A percentile compares a stretch with the other conserved stretches of the same genome.
Conservation (phyloP, 225 moss, liverwort and hornwort species). For the Pseudoscleropodium purum region DNA sequence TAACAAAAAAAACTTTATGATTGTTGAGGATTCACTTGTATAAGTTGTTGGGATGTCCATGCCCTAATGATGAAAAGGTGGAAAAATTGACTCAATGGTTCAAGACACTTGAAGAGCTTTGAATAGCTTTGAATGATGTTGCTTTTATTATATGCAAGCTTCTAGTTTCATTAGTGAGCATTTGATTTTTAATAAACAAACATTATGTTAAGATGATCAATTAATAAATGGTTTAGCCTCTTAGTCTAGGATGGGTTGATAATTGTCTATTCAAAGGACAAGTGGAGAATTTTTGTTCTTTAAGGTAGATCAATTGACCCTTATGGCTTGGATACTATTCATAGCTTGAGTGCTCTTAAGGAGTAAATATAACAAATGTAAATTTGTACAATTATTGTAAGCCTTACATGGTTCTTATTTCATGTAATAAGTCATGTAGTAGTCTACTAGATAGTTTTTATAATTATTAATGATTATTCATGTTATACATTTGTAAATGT, state of each 20-base stretch:
- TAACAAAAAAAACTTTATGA: no score
- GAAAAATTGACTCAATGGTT: neutral
- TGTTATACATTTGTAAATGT: no score
- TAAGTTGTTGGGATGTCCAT: no score
- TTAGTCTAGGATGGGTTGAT: rapidly evolving
- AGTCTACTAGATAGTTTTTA: no score
- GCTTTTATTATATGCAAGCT: neutral
- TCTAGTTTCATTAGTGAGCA: no score
- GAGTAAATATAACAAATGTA: neutral
- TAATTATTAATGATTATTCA: neutral
- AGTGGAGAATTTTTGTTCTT: neutral
- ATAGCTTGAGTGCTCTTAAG: neutral
- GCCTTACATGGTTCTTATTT: neutral
- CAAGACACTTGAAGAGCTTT: neutral
- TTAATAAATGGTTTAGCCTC: neutral
- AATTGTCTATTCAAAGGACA: neutral
- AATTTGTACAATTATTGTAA: neutral
- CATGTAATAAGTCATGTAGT: neutral
- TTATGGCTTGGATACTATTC: neutral
- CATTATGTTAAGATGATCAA: no score
- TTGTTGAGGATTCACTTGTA: no score
- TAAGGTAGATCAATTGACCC: neutral
- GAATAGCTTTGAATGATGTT: no score
- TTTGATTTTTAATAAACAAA: no score
- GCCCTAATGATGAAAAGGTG: neutral